Conservation (phyloP, 192 early-diverging fungal species). For the Podila epicladia region DNA sequence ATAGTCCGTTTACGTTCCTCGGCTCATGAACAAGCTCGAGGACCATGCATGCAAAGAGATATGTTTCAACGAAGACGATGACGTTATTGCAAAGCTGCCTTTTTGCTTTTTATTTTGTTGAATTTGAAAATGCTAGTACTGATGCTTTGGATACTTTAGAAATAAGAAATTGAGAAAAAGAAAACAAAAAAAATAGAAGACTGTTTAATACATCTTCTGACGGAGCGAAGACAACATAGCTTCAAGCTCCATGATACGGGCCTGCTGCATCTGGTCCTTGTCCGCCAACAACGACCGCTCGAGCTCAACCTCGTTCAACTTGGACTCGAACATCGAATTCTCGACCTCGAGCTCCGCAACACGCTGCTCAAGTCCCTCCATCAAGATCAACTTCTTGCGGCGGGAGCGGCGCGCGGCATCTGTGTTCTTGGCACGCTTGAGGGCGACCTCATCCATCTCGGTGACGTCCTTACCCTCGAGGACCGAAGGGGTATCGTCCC, state of each 20-base stretch:
- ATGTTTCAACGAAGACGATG: not conserved
- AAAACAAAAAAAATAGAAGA: constrained; percentile 1
- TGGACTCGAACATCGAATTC: constrained; percentile 64
- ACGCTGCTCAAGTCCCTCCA: constrained; percentile 85
- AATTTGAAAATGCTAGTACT: constrained; percentile 1
- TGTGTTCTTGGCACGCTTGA: constrained; percentile 84
- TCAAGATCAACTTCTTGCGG: constrained; percentile 83
- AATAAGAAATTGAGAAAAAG: not conserved
- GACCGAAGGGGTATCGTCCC: constrained; percentile 38
- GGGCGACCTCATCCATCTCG: constrained; percentile 57
- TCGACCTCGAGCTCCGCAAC: constrained; percentile 84
- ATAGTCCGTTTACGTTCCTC: not conserved
- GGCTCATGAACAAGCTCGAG: too few species aligned
- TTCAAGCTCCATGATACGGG: constrained; percentile 48
- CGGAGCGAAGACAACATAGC: constrained; percentile 35
- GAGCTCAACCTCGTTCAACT: constrained; percentile 52
- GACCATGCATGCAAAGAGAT: too few species aligned
- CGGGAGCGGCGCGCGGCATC: constrained; percentile 95
- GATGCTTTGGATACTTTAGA: not conserved
- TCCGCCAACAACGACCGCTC: constrained; percentile 53
- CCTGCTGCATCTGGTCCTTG: constrained; percentile 54
- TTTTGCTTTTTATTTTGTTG: not conserved
- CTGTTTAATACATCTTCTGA: constrained; percentile 34
- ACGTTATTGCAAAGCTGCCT: not conserved
- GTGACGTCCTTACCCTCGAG: constrained; percentile 42